Base-by-base conservation (phyloP, 805 yeast genomes). In the Kockiozyma suomiensis region DNA sequence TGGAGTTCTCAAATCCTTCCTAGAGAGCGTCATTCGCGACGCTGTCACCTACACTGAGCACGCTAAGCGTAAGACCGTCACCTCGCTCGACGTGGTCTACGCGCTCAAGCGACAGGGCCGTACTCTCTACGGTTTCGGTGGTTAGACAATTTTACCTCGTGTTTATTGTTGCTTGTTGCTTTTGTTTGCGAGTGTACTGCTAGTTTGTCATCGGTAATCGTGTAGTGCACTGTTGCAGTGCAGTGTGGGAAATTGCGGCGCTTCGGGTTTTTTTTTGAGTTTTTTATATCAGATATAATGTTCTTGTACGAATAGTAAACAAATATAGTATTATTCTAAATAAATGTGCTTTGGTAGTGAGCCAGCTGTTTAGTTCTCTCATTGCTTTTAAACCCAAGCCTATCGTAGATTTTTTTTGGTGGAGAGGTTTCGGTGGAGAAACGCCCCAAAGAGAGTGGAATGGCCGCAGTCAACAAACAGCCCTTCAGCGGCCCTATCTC, bases 51-150 rank as follows among this genome's bases (percentile, higher is more conserved):
- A 93, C 85, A 93, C 99, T 70, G 98, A 93, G 83, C 98, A 93
- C 87, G 99, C 98, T 74, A 94, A 93, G 94, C 91, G 99, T 87
- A 93, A 93, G 91, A 94, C 99, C 70, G 98, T 93, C 74, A 93
- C 99, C 72, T 92, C 99, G 66, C 85, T 93, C 75, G 99, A 93
- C 78, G 98, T 93, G 71, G 98, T 93, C 74, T 93, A 93, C 80
- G 98, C 98, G 74, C 88, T 93, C 82, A 93, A 93, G 94, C 91
- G 98, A 86, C 97, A 94, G 85, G 99, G 99, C 77, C 89, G 98
- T 84, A 93, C 98, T 82, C 86, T 94, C 79, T 93, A 93, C 79
- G 98, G 98, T 91, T 94, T 93, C 88, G 98, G 98, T 84, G 97
- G 97, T 86, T 93, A 87, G 84, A 71, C 33, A 8, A 3, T 23